phyloP scores from a whole-genome alignment of 2,329 filamentous ascomycete genomes.

The Aphanocladium album region DNA sequence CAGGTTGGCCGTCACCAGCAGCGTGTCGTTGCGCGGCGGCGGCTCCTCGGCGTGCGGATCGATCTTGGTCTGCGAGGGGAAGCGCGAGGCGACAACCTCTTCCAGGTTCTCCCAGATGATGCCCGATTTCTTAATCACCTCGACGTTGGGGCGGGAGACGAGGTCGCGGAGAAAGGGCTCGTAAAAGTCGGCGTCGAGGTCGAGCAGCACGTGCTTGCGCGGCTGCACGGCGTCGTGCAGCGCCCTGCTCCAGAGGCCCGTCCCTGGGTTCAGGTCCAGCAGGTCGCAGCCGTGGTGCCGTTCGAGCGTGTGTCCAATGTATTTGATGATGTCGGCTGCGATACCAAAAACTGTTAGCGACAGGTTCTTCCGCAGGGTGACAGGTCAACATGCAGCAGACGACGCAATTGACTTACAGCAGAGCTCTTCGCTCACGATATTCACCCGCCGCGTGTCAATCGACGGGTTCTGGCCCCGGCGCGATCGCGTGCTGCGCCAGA shows the following conservation, averaged over 20 bases:
- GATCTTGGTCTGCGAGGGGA: slow-evolving; percentile 48
- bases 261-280: slow-evolving; percentile 79
- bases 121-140: slow-evolving; percentile 51
- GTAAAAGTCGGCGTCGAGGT: slow-evolving; percentile 60
- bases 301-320: slow-evolving; percentile 63
- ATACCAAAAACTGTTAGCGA: neutral
- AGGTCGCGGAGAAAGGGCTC: slow-evolving; percentile 56
- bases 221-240: slow-evolving; percentile 72
- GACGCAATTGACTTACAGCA: slow-evolving; percentile 39
- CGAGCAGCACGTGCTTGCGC: slow-evolving; percentile 76
- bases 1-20: slow-evolving; percentile 70
- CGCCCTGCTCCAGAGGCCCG: slow-evolving; percentile 71
- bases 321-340: slow-evolving; percentile 63
- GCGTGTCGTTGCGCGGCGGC: slow-evolving; percentile 59
- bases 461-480: neutral
- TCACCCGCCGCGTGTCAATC: slow-evolving; percentile 39
- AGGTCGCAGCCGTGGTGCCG: slow-evolving; percentile 75
- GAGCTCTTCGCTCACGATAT: slow-evolving; percentile 47
- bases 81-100: slow-evolving; percentile 42
- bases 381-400: too few species aligned
- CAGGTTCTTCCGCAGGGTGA: neutral
- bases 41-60: slow-evolving; percentile 31
- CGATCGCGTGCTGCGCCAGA: slow-evolving; percentile 21
- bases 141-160: slow-evolving; percentile 41
- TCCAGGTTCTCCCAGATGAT: slow-evolving; percentile 57